A percentile compares a stretch with the other conserved stretches of the same genome.
phyloP scores from a whole-genome alignment of 1,139 yeast species.

The Wickerhamomyces sp. region DNA sequence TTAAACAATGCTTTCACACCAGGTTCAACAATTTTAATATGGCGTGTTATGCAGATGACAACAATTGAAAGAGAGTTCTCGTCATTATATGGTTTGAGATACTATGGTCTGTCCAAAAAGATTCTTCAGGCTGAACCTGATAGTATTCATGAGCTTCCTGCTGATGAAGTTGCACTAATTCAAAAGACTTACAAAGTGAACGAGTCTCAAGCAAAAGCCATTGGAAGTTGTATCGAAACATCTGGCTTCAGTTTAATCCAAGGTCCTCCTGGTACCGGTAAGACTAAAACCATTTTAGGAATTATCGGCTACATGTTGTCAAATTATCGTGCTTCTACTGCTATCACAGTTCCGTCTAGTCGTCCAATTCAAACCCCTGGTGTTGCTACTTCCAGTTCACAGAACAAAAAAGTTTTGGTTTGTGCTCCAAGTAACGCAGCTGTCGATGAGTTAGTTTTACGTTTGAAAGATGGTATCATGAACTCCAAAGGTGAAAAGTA shows the following conservation, averaged over 20 bases:
- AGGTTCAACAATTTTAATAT: constrained; percentile 55
- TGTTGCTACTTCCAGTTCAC: constrained; percentile 12
- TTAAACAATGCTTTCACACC: constrained; percentile 51
- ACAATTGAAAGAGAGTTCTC: constrained; percentile 92
- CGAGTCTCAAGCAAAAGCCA: constrained; percentile 86
- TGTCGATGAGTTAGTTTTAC: constrained; percentile 89
- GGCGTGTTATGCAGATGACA: constrained; percentile 78
- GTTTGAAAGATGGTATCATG: constrained; percentile 70
- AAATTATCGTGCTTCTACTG: constrained; percentile 26
- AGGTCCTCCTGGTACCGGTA: constrained; percentile 99
- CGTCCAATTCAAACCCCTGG: too few relatives aligned
- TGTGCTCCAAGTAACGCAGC: constrained; percentile 99
- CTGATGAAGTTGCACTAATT: constrained; percentile 35
- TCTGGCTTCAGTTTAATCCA: constrained; percentile 87
- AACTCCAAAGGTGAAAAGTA: constrained; percentile 52
- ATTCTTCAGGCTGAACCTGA: constrained; percentile 66
- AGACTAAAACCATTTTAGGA: constrained; percentile 93
- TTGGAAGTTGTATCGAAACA: constrained; percentile 60
- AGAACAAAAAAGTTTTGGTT: constrained; percentile 57
- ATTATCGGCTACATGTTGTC: constrained; percentile 76
- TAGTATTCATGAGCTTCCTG: constrained; percentile 31
- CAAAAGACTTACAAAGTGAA: constrained; percentile 57
- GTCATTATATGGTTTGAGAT: constrained; percentile 74
- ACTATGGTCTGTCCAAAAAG: constrained; percentile 64
- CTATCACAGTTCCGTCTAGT: constrained; percentile 21